Evolutionary conservation across 2,329 filamentous ascomycete genomes (phyloP).

Genomic region (Colletotrichum horii): DNA sequence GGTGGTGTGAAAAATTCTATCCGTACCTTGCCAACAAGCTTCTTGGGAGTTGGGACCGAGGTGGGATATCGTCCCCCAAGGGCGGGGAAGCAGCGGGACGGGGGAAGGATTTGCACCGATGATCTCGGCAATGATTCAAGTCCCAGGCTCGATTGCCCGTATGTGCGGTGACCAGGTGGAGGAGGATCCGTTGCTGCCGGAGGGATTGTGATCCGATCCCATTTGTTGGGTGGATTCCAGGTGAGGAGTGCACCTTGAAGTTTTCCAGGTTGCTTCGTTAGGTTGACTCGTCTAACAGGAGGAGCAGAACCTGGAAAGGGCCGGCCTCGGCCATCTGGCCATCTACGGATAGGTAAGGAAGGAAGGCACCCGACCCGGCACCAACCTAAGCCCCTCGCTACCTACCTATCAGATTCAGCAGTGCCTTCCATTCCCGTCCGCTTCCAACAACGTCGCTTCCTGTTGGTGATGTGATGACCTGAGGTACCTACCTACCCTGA

Average conservation of each 20-base stretch:
- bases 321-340: neutral
- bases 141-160: neutral
- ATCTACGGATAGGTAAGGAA: too few species aligned
- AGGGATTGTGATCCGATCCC: neutral
- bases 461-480: neutral
- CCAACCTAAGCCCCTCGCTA: neutral
- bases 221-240: neutral
- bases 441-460: neutral
- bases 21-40: neutral
- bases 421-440: neutral
- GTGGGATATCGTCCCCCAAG: neutral
- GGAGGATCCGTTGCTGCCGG: neutral
- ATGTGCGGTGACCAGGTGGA: neutral
- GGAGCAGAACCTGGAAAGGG: neutral
- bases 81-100: neutral
- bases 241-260: neutral
- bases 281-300: neutral
- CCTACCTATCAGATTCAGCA: neutral
- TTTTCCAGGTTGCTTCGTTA: neutral
- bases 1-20: neutral
- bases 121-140: neutral
- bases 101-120: neutral
- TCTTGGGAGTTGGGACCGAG: conserved; percentile 2
- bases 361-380: neutral
- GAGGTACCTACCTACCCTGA: neutral